Evolutionary conservation across 108 stramenopile genomes (phyloP).

Genomic region (Bacterosira constricta): DNA sequence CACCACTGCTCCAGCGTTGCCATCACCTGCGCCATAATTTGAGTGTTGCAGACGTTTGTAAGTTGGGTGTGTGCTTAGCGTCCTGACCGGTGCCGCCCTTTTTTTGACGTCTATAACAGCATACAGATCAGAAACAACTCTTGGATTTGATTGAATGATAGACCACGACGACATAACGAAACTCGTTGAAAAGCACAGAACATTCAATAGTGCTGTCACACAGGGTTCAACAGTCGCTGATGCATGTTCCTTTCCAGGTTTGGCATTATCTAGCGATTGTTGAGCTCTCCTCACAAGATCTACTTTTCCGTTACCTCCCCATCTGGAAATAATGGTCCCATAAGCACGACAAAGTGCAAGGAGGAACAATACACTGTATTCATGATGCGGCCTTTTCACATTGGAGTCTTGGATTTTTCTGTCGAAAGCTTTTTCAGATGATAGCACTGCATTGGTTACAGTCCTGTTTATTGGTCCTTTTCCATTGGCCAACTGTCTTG

Average conservation of each 20-base stretch:
- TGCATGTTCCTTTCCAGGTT: conserved; percentile 45
- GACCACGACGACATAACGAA: conserved; percentile 66
- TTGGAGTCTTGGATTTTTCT: background rate
- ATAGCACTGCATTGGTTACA: conserved; percentile 26
- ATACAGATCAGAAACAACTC: conserved; percentile 53
- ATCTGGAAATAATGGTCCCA: conserved; percentile 79
- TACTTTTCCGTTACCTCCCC: conserved; percentile 81
- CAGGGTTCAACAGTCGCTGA: conserved; percentile 62
- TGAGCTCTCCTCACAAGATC: conserved; percentile 51
- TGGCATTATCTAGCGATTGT: conserved; percentile 15
- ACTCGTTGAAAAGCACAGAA: conserved; percentile 76
- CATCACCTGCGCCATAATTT: conserved; percentile 30
- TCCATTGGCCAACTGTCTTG: conserved; percentile 64
- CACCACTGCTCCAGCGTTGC: conserved; percentile 59
- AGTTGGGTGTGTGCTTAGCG: conserved; percentile 9
- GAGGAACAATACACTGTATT: conserved; percentile 38
- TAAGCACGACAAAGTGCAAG: conserved; percentile 52
- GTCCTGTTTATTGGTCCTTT: conserved; percentile 26
- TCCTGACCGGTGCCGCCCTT: conserved; percentile 38
- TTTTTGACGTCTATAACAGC: conserved; percentile 57
- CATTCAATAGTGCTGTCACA: conserved; percentile 67
- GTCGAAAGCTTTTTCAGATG: conserved; percentile 6
- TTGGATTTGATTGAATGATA: conserved; percentile 64
- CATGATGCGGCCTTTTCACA: conserved; percentile 35
- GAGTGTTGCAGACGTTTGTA: conserved; percentile 14